Evolutionary conservation across 805 yeast genomes (phyloP).

Genomic region (Lipomyces sp.): DNA sequence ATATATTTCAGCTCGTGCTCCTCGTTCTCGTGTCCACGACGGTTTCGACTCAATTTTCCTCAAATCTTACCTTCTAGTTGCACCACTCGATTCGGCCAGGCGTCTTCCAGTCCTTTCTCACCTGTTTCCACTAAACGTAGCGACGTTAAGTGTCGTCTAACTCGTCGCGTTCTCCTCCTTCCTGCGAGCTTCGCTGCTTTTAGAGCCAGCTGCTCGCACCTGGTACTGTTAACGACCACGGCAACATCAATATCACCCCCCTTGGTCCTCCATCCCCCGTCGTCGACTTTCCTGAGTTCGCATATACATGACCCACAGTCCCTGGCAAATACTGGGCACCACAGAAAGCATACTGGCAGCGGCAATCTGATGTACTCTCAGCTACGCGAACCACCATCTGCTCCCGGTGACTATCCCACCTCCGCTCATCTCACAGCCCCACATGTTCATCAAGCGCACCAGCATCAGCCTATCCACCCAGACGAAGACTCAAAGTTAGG

Average conservation of each 20-base stretch:
- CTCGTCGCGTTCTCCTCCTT: not conserved
- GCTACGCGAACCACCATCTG: not conserved
- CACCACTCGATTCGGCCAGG: not conserved
- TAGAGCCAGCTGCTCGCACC: not conserved
- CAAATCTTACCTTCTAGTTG: not conserved
- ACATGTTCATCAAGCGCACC: not conserved
- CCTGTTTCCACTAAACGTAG: not conserved
- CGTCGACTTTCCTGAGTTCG: not conserved
- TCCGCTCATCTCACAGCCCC: not conserved
- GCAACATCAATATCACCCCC: not conserved
- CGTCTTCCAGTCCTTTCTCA: not conserved
- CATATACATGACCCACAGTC: not conserved
- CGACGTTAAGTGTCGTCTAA: too few relatives aligned
- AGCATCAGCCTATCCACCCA: not conserved
- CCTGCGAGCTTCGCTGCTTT: not conserved
- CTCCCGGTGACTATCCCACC: slow-evolving; percentile 2
- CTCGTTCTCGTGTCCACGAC: not conserved
- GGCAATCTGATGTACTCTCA: not conserved
- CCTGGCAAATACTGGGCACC: not conserved
- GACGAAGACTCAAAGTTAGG: not conserved
- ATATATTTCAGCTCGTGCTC: not conserved
- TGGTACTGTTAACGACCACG: not conserved
- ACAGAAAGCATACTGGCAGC: slow-evolving; percentile 5
- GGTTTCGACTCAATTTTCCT: not conserved
- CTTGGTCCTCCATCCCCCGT: not conserved